phyloP scores from a whole-genome alignment of 176 grass and related monocot species.

The Cocos nucifera region DNA sequence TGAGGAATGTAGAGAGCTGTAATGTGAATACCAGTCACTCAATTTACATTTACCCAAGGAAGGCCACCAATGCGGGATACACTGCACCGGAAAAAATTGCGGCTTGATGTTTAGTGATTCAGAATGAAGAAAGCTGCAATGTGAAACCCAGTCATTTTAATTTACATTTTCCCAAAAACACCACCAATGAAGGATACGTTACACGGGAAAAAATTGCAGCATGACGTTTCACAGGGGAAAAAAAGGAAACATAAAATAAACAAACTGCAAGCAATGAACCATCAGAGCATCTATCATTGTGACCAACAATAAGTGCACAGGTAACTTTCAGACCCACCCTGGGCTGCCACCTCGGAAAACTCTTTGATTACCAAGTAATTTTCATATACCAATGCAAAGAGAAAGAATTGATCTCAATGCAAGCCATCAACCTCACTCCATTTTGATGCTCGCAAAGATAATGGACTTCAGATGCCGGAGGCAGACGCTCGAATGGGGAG shows the following conservation, averaged over 20 bases:
- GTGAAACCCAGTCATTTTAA: neutral
- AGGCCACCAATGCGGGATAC: no score
- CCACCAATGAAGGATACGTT: constrained; percentile 66
- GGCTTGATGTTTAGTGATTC: neutral
- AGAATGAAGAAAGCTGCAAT: neutral
- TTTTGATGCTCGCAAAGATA: no score
- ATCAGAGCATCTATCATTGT: constrained; percentile 4
- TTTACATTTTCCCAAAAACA: constrained; percentile 30
- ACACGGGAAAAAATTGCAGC: constrained; percentile 23
- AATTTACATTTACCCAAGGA: no score
- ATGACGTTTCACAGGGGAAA: neutral
- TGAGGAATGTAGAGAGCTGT: no score
- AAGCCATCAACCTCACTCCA: neutral
- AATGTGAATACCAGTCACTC: no score
- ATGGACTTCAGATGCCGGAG: neutral
- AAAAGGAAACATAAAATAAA: neutral
- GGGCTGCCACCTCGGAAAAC: neutral
- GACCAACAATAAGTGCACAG: neutral
- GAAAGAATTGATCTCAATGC: neutral
- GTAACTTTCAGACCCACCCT: no score
- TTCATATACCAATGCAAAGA: neutral
- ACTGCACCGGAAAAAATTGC: constrained; percentile 2
- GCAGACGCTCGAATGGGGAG: neutral
- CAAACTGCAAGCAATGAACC: constrained; percentile 3
- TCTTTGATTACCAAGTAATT: neutral